Base-by-base conservation (phyloP, 2,329 filamentous ascomycete genomes). In the Kalmusia sp. region DNA sequence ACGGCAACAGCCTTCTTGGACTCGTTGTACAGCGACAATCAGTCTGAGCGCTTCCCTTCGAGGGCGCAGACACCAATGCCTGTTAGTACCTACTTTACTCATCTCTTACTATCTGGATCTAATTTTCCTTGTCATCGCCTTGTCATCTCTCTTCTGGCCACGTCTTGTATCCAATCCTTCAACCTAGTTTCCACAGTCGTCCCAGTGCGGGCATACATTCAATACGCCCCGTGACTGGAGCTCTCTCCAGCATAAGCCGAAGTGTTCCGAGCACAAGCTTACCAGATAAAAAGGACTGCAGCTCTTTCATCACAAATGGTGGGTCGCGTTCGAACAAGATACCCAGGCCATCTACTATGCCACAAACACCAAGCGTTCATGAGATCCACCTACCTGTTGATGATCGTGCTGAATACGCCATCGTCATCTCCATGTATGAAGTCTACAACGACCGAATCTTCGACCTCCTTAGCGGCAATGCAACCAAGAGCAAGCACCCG, bases 361-460 rank as follows among this genome's bases (percentile, higher is more conserved):
- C 93, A 1, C 86, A 89, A 52, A 78, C 82, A 5, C 93, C 93
- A 7, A 87, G 92, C 58, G 85, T 96, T 47, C 86, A 87, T 73
- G 81, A 87, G 46, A 79, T 96, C 37, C 78, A 82, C 4, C 81
- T 96, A 0, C 81, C 85, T 0, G 80, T 86, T 41, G 89, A 93
- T 57, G 80, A 82, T 1, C 83, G 84, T 17, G 85, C 88, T 49
- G 91, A 96, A 63, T 97, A 97, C 64, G 89, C 90, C 4, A 87
- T 99, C 49, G 80, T 99, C 9, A 83, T 99, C 19, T 96, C 92
- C 49, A 99, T 99, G 93, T 98, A 98, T 75, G 95, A 99, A 74
- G 93, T 99, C 1, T 97, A 99, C 79, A 99, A 99, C 69, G 93
- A 99, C 76, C 88, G 93, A 30, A 98, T 99, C 61, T 98, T 96